Evolutionary conservation across 164 flowering plant species (phyloP), one percentile per base, ranked within the genome.

Genomic region (Liriodendron chinense): DNA sequence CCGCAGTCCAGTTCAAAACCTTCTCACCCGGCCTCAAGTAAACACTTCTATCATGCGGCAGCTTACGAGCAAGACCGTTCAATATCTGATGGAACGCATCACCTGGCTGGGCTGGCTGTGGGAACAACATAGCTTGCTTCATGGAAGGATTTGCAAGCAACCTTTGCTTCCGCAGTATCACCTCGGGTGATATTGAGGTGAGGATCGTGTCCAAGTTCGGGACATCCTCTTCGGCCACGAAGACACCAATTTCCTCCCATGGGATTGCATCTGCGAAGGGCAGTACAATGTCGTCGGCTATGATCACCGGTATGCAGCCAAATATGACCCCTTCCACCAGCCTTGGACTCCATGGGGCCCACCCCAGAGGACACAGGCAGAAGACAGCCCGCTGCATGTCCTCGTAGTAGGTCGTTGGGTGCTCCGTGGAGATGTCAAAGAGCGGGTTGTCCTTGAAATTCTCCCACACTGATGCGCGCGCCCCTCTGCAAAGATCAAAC

Each of bases 341-440:
- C 79, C 99, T 86, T 0, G 99, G 99, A 81, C 98, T 95, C 99
- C 99, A 95, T 10, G 99, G 99, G 5, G 99, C 98, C 98, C 98
- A 95, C 24, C 99, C 99, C 12, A 93, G 88, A 0, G 99, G 99
- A 71, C 99, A 95, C 80, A 95, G 76, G 76, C 99, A 95, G 76
- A 95, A 95, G 16, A 95, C 83, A 14, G 99, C 97, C 70, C 99
- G 83, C 72, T 95, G 99, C 99, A 95, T 95, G 86, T 93, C 99
- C 79, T 93, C 98, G 23, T 95, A 95, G 76, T 95, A 95, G 7
- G 98, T 95, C 1, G 94, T 79, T 49, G 99, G 98, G 80, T 95
- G 99, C 78, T 95, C 99, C 0, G 99, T 93, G 50, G 99, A 95
- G 70, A 93, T 89, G 84, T 95, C 99, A 65, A 95, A 95, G 2